Conservation (phyloP, 306 rosid species). For the Adenanthera pavonina region DNA sequence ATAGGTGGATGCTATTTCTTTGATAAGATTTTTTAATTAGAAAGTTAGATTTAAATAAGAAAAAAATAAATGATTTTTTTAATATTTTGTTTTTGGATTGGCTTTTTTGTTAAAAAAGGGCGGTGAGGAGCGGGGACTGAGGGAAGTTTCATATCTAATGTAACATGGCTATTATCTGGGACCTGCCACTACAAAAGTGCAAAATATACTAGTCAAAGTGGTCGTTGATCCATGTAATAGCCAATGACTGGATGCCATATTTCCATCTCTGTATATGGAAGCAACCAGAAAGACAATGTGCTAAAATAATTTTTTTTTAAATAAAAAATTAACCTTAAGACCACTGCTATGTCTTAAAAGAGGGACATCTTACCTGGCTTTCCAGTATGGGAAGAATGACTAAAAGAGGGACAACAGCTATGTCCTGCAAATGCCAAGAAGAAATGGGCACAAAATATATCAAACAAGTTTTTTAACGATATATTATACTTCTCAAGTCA, state of each 20-base stretch:
- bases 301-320: background rate
- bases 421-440: constrained; percentile 79
- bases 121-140: background rate
- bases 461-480: constrained; percentile 22
- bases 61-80: background rate
- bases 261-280: constrained; percentile 22
- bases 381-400: constrained; percentile 97
- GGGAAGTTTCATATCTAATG: background rate
- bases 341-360: background rate
- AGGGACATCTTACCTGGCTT: constrained; percentile 76
- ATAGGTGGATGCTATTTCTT: background rate
- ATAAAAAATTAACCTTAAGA: background rate
- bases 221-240: background rate
- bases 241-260: background rate
- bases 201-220: background rate
- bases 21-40: background rate
- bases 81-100: background rate
- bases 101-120: background rate
- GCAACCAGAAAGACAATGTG: constrained; percentile 24
- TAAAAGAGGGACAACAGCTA: constrained; percentile 96
- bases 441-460: constrained; percentile 39
- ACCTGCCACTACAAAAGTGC: background rate
- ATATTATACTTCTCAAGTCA: constrained; percentile 38
- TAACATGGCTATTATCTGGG: background rate
- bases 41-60: background rate